Base-by-base conservation (phyloP, 345 rosid species). In the Bruguiera sexangula region DNA sequence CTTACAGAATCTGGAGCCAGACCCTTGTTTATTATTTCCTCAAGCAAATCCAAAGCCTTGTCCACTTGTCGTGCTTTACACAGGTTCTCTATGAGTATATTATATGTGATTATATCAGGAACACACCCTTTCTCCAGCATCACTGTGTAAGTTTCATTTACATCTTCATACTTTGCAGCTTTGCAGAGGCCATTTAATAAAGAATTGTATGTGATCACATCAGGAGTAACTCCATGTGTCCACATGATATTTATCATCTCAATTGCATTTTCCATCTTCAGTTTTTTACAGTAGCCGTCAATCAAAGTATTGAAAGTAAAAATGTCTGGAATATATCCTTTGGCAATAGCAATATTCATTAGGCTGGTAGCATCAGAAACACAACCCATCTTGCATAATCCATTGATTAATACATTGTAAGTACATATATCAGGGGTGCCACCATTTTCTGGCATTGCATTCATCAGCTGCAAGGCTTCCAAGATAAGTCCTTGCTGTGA, bases 141-240 rank as follows among this genome's bases (percentile, higher is more conserved):
- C 9, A 69, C 74, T 78, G 77, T 80, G 73, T 85, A 95, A 13
- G 82, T 87, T 83, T 87, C 97, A 84, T 86, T 82, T 75, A 88
- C 86, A 75, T 87, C 96, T 76, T 92, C 91, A 58, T 67, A 85
- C 79, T 92, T 92, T 52, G 83, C 86, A 27, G 87, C 81, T 81
- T 92, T 91, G 86, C 96, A 89, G 62, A 95, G 89, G 76, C 99
- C 96, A 78, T 92, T 86, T 80, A 95, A 76, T 80, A 95, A 71
- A 63, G 96, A 81, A 75, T 95, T 95, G 75, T 89, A 92, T 20
- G 99, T 95, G 75, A 88, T 86, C 63, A 90, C 84, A 66, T 92
- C 98, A 60, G 97, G 96, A 66, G 76, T 77, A 68, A 90, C 81
- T 22, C 86, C 93, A 66, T 80, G 84, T 69, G 71, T 76, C 81